phyloP scores from a whole-genome alignment of 495 filamentous ascomycete genomes.

The Pseudevernia furfuracea region DNA sequence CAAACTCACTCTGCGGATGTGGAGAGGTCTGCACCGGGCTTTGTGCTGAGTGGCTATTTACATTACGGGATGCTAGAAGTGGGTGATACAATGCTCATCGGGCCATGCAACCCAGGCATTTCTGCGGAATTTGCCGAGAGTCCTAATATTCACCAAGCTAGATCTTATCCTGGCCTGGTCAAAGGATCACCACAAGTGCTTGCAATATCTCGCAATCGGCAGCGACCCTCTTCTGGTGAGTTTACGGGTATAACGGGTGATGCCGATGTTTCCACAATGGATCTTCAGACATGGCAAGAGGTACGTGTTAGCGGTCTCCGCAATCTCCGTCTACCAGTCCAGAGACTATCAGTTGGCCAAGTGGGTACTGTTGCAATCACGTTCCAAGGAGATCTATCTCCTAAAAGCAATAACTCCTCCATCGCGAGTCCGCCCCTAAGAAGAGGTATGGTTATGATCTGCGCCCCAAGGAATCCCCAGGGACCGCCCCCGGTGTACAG shows the following conservation, averaged over 20 bases:
- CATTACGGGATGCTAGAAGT: constrained; percentile 69
- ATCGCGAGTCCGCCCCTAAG: constrained; percentile 32
- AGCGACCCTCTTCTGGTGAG: constrained; percentile 13
- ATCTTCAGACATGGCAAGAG: constrained; percentile 48
- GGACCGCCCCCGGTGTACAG: constrained; percentile 39
- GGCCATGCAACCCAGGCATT: constrained; percentile 55
- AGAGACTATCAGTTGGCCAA: constrained; percentile 66
- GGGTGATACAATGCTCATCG: constrained; percentile 70
- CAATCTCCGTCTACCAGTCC: constrained; percentile 78
- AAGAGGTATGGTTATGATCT: constrained; percentile 76
- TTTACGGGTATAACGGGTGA: not conserved
- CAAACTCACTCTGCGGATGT: constrained; percentile 38
- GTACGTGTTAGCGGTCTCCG: constrained; percentile 80
- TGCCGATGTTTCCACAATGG: not conserved
- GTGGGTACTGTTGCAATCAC: constrained; percentile 84
- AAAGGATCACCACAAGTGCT: constrained; percentile 10
- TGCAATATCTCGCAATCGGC: not conserved
- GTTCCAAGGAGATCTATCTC: constrained; percentile 29
- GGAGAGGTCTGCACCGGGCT: constrained; percentile 39
- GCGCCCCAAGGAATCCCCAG: constrained; percentile 37
- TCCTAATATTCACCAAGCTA: constrained; percentile 17
- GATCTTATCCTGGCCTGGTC: constrained; percentile 23
- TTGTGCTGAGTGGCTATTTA: constrained; percentile 76
- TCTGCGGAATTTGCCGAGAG: constrained; percentile 22
- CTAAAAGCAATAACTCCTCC: constrained; percentile 14